Conservation (phyloP, 1,284 basidiomycete species). For the Vanrija pseudolonga region DNA sequence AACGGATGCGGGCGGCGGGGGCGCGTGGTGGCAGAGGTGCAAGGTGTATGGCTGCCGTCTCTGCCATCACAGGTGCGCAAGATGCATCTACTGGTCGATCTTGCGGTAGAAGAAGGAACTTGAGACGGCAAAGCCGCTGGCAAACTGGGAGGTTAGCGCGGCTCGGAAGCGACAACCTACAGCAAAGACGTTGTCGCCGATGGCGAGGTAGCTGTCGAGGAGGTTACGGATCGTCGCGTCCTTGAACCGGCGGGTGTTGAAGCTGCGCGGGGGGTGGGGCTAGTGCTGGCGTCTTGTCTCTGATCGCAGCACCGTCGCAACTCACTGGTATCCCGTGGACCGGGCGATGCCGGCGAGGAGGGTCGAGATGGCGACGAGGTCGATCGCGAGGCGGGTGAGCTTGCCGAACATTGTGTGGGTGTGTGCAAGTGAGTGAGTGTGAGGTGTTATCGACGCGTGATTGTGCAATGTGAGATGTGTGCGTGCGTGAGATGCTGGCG, state of each 20-base stretch:
- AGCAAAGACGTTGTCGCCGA: slow-evolving; percentile 87
- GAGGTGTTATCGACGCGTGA: no score
- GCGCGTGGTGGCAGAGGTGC: neutral
- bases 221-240: slow-evolving; percentile 70
- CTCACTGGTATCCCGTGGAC: slow-evolving; percentile 82
- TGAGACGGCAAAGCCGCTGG: slow-evolving; percentile 75
- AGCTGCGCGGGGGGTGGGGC: slow-evolving; percentile 49
- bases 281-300: neutral
- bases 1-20: neutral
- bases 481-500: neutral
- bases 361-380: slow-evolving; percentile 84
- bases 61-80: neutral
- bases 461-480: no score
- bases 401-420: slow-evolving; percentile 63
- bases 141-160: slow-evolving; percentile 44
- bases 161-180: no score
- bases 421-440: neutral
- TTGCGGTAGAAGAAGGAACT: slow-evolving; percentile 60
- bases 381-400: slow-evolving; percentile 76
- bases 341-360: slow-evolving; percentile 87
- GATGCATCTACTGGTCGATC: slow-evolving; percentile 7
- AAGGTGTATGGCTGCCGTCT: neutral
- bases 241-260: slow-evolving; percentile 64
- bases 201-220: slow-evolving; percentile 74
- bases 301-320: slow-evolving; percentile 26